phyloP scores from a whole-genome alignment of 2,329 filamentous ascomycete species.

The Cordyceps cicadae region DNA sequence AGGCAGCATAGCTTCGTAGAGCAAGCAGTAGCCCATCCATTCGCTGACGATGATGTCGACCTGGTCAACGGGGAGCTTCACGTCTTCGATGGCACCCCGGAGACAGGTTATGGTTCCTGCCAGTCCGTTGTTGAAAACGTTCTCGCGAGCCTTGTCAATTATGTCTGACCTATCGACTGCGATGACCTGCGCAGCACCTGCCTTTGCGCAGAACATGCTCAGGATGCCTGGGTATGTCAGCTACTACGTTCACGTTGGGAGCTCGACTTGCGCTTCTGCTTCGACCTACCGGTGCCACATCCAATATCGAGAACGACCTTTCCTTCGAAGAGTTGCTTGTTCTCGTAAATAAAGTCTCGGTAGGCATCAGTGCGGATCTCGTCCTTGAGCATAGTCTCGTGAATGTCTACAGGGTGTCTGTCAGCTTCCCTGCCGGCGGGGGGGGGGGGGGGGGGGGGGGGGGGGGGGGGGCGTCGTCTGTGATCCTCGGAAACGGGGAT shows the following conservation, averaged over 20 bases:
- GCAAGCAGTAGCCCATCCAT: conserved; percentile 93
- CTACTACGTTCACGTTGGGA: no score
- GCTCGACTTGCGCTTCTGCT: not conserved
- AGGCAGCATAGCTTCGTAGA: conserved; percentile 94
- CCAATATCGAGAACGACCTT: conserved; percentile 89
- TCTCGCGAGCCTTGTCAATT: conserved; percentile 77
- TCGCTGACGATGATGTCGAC: conserved; percentile 95
- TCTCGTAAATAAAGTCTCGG: conserved; percentile 87
- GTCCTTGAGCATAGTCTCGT: conserved; percentile 94
- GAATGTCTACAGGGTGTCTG: conserved; percentile 59
- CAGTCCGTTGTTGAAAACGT: conserved; percentile 73
- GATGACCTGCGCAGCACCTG: conserved; percentile 77
- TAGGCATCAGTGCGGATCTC: conserved; percentile 82
- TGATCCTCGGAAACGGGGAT: not conserved
- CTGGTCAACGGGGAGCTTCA: conserved; percentile 64
- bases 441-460: no score
- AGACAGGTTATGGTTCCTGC: conserved; percentile 68
- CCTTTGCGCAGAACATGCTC: conserved; percentile 89
- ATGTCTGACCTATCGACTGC: conserved; percentile 91
- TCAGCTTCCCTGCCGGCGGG: not conserved
- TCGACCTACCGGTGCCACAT: conserved; percentile 56
- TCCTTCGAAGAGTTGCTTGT: conserved; percentile 77
- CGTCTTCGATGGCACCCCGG: conserved; percentile 81
- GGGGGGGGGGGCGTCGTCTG: not conserved
- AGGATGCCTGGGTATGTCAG: conserved; percentile 55